Percentiles rank a stretch among this genome's conserved stretches.
These are phyloP conservation scores for Microcos paniculata DNA, from an alignment of 345 rosid species.

Conservation along the genomic window DNA sequence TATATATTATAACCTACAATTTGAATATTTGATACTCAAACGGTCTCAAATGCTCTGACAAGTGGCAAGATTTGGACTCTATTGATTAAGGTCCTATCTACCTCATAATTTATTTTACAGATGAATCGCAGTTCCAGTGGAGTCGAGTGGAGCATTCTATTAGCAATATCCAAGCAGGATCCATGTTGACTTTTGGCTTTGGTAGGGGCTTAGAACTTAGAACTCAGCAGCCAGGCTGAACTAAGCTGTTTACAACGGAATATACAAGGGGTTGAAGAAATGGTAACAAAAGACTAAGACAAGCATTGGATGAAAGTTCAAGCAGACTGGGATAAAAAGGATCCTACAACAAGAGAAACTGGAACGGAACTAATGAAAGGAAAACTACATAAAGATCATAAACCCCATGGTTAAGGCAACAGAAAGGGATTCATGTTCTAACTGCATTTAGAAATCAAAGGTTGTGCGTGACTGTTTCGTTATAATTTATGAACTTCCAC, in stretches of 20 bases:
- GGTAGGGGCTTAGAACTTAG: not conserved
- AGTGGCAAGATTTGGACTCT: too few relatives aligned
- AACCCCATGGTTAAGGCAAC: too few relatives aligned
- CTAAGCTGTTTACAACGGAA: not conserved
- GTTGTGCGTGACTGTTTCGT: not conserved
- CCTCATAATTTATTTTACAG: not conserved
- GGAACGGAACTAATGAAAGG: not conserved
- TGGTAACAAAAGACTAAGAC: not conserved
- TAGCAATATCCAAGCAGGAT: not conserved
- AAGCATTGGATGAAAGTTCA: not conserved
- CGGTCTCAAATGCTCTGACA: too few relatives aligned
- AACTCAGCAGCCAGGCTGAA: not conserved
- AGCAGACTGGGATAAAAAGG: not conserved
- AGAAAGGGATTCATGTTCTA: not conserved
- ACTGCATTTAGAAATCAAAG: not conserved
- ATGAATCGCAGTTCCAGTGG: not conserved
- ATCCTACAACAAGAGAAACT: not conserved
- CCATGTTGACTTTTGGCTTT: conserved; percentile 8
- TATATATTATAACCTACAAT: too few relatives aligned
- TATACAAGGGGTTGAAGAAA: not conserved
- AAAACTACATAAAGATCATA: not conserved
- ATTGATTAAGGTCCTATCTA: too few relatives aligned
- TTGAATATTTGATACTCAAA: too few relatives aligned
- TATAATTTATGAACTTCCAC: too few relatives aligned
- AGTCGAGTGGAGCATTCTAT: not conserved